Percentiles rank a stretch among this genome's conserved stretches.
These are phyloP conservation scores for Leptographium lundbergii DNA, from an alignment of 2,329 filamentous ascomycete genomes.

Conservation along the genomic window DNA sequence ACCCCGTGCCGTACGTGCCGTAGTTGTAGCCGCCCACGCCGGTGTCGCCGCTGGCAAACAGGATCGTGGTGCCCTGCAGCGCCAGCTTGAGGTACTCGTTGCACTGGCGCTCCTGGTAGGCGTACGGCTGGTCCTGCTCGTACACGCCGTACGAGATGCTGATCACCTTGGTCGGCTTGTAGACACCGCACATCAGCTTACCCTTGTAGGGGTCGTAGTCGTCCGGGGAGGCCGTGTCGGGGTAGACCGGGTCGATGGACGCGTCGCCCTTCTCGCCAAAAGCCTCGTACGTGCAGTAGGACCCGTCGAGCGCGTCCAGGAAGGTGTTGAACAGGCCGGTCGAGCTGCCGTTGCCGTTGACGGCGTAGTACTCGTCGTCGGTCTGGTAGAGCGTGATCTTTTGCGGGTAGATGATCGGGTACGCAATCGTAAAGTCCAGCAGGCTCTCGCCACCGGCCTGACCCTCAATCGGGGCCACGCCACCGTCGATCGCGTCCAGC, in stretches of 20 bases:
- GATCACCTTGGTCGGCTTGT: slow-evolving; percentile 39
- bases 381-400: slow-evolving; percentile 19
- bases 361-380: slow-evolving; percentile 13
- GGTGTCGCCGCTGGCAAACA: slow-evolving; percentile 35
- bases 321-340: slow-evolving; percentile 20
- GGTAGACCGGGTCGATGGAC: slow-evolving; percentile 32
- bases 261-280: slow-evolving; percentile 33
- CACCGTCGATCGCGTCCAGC: slow-evolving; percentile 33
- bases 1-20: slow-evolving; percentile 22
- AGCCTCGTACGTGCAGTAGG: slow-evolving; percentile 33
- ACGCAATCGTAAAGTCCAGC: slow-evolving; percentile 32
- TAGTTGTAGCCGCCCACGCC: slow-evolving; percentile 32
- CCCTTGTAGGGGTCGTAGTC: slow-evolving; percentile 25
- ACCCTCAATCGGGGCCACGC: slow-evolving; percentile 29
- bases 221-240: slow-evolving; percentile 28
- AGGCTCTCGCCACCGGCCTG: slow-evolving; percentile 21
- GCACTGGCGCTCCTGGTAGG: slow-evolving; percentile 39
- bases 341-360: not conserved
- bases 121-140: slow-evolving; percentile 36
- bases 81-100: slow-evolving; percentile 38
- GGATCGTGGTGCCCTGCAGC: slow-evolving; percentile 31
- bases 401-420: slow-evolving; percentile 37
- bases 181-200: slow-evolving; percentile 18
- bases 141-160: slow-evolving; percentile 41
- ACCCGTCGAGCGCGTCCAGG: slow-evolving; percentile 33